Evolutionary conservation across 1,139 yeast genomes (phyloP), one percentile per base, ranked within the genome.

Genomic region (Arxiozyma telluris): DNA sequence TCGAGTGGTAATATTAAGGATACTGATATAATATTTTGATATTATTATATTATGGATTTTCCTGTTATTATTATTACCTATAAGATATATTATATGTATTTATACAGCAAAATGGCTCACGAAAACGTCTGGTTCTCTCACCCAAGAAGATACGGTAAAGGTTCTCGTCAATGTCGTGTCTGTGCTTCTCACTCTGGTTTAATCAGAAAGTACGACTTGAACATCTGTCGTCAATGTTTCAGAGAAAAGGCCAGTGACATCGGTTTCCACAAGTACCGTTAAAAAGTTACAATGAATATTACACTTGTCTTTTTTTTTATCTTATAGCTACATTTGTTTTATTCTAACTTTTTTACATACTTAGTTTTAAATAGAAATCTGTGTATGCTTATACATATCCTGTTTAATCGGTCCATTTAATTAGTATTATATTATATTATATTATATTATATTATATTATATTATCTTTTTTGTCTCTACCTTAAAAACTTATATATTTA

Each of bases 111-210:
- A 68, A 91, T 91, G 98, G 97, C 98, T 85, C 98, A 91, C 97
- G 97, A 89, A 86, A 87, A 90, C 90, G 96, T 93, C 84, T 94
- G 98, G 98, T 93, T 80, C 86, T 91, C 98, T 79, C 98, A 93
- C 96, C 98, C 98, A 84, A 90, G 98, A 88, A 91, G 87, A 80
- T 91, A 84, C 89, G 98, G 98, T 81, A 94, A 94, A 89, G 99
- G 99, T 82, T 88, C 98, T 74, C 96, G 99, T 84, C 94, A 87
- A 81, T 91, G 98, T 84, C 95, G 98, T 81, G 91, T 91, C 82
- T 91, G 98, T 78, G 84, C 96, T 71, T 87, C 96, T 79, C 97
- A 93, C 93, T 79, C 90, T 72, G 98, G 98, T 84, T 89, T 94
- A 78, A 89, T 94, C 85, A 91, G 99, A 88, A 94, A 94, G 85